Evolutionary conservation across 2,329 filamentous ascomycete genomes (phyloP).

Genomic region (Aspergillus sp.): DNA sequence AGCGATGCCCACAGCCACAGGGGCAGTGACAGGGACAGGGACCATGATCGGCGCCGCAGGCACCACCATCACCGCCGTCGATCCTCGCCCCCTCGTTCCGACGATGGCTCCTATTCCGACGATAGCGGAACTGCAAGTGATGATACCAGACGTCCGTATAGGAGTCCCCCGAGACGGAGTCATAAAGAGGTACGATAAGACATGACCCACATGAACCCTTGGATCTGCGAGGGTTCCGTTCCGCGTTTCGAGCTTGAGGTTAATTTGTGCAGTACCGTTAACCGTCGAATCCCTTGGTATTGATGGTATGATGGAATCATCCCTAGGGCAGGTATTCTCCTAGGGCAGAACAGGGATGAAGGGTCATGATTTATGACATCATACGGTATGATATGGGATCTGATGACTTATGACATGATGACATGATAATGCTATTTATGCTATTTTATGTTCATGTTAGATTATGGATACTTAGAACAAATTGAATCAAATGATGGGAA

Average conservation of each 20-base stretch:
- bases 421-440: neutral
- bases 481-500: no score
- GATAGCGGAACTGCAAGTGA: neutral
- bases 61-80: conserved; percentile 16
- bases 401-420: no score
- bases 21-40: conserved; percentile 22
- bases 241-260: no score
- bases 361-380: neutral
- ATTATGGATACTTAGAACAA: neutral
- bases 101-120: neutral
- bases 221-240: no score
- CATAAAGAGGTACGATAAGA: neutral
- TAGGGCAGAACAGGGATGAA: neutral
- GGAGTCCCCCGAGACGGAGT: neutral
- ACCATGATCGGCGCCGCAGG: conserved; percentile 27
- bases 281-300: no score
- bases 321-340: no score
- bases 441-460: neutral
- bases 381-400: no score
- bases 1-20: conserved; percentile 18
- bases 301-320: no score
- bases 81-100: conserved; percentile 25
- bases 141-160: neutral
- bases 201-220: no score
- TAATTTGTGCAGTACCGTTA: no score